Evolutionary conservation across 1,139 yeast genomes (phyloP).

Genomic region (Nakaseomyces nivariensis): DNA sequence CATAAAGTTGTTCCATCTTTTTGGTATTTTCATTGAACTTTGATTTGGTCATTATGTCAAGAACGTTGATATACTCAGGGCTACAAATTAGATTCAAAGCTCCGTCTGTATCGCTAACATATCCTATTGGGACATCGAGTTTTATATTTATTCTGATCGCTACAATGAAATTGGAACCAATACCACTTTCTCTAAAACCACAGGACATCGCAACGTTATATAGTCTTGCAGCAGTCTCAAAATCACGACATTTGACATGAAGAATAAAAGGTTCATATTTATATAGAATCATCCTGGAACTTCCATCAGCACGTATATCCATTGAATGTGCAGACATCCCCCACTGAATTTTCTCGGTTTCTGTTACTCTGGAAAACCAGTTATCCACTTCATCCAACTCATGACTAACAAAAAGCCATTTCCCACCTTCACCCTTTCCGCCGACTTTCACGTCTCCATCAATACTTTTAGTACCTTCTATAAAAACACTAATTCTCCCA

Average conservation of each 20-base stretch:
- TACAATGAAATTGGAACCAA: slow-evolving; percentile 69
- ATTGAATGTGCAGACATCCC: not conserved
- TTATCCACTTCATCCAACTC: slow-evolving; percentile 38
- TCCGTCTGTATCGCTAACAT: slow-evolving; percentile 29
- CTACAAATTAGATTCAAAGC: slow-evolving; percentile 37
- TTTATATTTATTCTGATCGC: slow-evolving; percentile 60
- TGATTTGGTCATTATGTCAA: slow-evolving; percentile 44
- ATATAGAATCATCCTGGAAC: slow-evolving; percentile 46
- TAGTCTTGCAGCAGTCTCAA: slow-evolving; percentile 46
- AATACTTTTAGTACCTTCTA: slow-evolving; percentile 45
- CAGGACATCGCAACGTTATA: slow-evolving; percentile 69
- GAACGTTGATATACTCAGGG: slow-evolving; percentile 38
- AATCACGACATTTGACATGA: slow-evolving; percentile 69
- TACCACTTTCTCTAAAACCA: slow-evolving; percentile 83
- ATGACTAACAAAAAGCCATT: slow-evolving; percentile 79
- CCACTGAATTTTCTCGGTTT: not conserved
- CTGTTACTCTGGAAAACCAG: slow-evolving; percentile 38
- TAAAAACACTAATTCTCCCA: slow-evolving; percentile 72
- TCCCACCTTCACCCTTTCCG: slow-evolving; percentile 80
- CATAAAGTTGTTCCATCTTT: slow-evolving; percentile 42
- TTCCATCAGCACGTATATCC: slow-evolving; percentile 5
- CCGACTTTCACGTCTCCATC: slow-evolving; percentile 41
- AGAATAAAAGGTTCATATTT: slow-evolving; percentile 79
- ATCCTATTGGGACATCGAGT: slow-evolving; percentile 67
- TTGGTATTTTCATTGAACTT: slow-evolving; percentile 54